Evolutionary conservation across 176 grass and related monocot species (phyloP).

Genomic region (Themeda triandra): DNA sequence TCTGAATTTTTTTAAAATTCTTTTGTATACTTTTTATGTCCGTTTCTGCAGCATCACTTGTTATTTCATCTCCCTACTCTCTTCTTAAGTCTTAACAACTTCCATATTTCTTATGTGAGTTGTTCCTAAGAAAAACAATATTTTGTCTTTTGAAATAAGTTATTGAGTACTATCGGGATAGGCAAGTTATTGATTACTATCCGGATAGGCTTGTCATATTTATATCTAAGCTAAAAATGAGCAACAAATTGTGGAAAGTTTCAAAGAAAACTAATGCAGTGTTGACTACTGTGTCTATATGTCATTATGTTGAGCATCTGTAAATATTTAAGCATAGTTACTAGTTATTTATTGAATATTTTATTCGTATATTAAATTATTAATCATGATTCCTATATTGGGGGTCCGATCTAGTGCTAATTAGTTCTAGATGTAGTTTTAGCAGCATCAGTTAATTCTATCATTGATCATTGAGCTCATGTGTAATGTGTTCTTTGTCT

Average conservation of each 20-base stretch:
- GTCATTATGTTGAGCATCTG: background rate
- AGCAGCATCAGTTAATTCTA: slow-evolving; percentile 5
- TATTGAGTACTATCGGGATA: background rate
- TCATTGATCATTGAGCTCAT: slow-evolving; percentile 10
- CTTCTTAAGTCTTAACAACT: background rate
- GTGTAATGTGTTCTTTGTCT: background rate
- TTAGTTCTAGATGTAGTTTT: slow-evolving; percentile 12
- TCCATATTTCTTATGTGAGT: background rate
- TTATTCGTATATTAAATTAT: slow-evolving; percentile 2
- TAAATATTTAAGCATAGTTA: background rate
- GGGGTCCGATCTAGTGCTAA: too few species aligned
- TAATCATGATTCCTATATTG: slow-evolving; percentile 16
- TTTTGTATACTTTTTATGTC: background rate
- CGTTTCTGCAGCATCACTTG: background rate
- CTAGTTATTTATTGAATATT: background rate
- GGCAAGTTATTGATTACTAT: too few species aligned
- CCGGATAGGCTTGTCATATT: background rate
- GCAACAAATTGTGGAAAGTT: background rate
- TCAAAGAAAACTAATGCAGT: background rate
- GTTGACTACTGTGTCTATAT: background rate
- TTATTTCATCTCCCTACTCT: background rate
- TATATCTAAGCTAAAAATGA: slow-evolving; percentile 5
- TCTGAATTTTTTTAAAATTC: slow-evolving; percentile 2
- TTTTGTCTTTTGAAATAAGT: slow-evolving; percentile 10
- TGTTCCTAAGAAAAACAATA: slow-evolving; percentile 14